Evolutionary conservation across 306 rosid genomes (phyloP).

Genomic region (Trichosanthes truncata): DNA sequence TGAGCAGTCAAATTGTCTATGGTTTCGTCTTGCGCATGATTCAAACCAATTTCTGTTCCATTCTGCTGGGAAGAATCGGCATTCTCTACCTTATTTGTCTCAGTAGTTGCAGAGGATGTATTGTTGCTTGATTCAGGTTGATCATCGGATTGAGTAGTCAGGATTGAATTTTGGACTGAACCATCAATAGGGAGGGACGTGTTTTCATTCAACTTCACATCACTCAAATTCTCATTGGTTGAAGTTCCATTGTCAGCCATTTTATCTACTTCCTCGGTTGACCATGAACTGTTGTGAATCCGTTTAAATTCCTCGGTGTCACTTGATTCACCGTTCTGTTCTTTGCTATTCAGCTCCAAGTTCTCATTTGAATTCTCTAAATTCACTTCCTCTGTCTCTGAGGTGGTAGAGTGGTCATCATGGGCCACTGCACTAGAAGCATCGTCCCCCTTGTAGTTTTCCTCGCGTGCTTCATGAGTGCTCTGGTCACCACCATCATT

Average conservation of each 20-base stretch:
- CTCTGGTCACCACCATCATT: constrained; percentile 14
- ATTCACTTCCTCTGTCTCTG: constrained; percentile 26
- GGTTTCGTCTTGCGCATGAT: constrained; percentile 14
- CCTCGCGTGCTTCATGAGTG: constrained; percentile 87
- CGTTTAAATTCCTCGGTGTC: constrained; percentile 17
- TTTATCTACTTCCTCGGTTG: constrained; percentile 27
- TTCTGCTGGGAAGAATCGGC: constrained; percentile 30
- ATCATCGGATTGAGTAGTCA: constrained; percentile 16
- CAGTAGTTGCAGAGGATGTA: constrained; percentile 15
- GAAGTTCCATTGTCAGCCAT: constrained; percentile 18
- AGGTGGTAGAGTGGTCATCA: constrained; percentile 36
- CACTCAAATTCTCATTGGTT: not conserved
- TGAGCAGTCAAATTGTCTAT: constrained; percentile 12
- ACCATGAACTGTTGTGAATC: constrained; percentile 25
- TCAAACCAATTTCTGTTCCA: constrained; percentile 8
- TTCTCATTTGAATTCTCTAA: constrained; percentile 31
- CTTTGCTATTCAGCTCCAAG: constrained; percentile 16
- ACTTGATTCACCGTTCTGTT: constrained; percentile 21
- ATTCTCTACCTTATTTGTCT: constrained; percentile 8
- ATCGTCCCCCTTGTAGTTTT: constrained; percentile 81
- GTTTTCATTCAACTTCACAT: not conserved
- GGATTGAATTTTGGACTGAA: constrained; percentile 19
- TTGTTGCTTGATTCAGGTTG: constrained; percentile 27
- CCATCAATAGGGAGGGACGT: constrained; percentile 17
- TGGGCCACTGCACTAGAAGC: constrained; percentile 98